Evolutionary conservation across 176 grass and related monocot species (phyloP).

Genomic region (Eragrostis curvula): DNA sequence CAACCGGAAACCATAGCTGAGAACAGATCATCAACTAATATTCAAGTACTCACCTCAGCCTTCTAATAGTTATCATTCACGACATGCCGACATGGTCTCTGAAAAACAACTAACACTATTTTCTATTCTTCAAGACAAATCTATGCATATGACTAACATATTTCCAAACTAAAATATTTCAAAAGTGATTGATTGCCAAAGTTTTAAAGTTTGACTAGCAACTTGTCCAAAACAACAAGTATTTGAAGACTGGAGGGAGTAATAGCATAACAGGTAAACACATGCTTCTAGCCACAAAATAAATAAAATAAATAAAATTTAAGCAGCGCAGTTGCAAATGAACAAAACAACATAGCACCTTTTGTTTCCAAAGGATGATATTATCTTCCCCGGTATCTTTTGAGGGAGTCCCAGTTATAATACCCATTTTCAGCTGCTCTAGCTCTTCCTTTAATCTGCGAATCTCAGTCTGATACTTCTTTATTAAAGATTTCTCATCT

Average conservation of each 20-base stretch:
- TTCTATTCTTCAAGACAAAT: too few species aligned
- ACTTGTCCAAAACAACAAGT: neutral
- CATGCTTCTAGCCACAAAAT: neutral
- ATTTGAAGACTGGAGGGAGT: neutral
- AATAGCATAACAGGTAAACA: slow-evolving; percentile 20
- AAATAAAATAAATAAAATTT: too few species aligned
- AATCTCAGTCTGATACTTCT: slow-evolving; percentile 99
- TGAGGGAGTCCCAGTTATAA: slow-evolving; percentile 66
- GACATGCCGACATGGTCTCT: too few species aligned
- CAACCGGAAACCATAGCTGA: neutral
- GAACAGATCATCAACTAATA: slow-evolving; percentile 2
- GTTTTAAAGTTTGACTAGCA: neutral
- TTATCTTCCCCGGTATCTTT: slow-evolving; percentile 81
- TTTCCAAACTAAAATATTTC: too few species aligned
- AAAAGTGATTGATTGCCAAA: neutral
- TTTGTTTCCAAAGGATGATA: slow-evolving; percentile 91
- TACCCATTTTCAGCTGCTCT: slow-evolving; percentile 96
- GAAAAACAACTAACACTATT: too few species aligned
- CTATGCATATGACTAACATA: too few species aligned
- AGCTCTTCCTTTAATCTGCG: slow-evolving; percentile 90
- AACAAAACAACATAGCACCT: slow-evolving; percentile 61
- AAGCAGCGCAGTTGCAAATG: slow-evolving; percentile 8
- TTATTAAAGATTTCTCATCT: slow-evolving; percentile 99
- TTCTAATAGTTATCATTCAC: neutral
- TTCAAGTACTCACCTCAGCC: neutral